phyloP scores from a whole-genome alignment of 768 basidiomycete genomes.

The Boletus rufocinnamomeus region DNA sequence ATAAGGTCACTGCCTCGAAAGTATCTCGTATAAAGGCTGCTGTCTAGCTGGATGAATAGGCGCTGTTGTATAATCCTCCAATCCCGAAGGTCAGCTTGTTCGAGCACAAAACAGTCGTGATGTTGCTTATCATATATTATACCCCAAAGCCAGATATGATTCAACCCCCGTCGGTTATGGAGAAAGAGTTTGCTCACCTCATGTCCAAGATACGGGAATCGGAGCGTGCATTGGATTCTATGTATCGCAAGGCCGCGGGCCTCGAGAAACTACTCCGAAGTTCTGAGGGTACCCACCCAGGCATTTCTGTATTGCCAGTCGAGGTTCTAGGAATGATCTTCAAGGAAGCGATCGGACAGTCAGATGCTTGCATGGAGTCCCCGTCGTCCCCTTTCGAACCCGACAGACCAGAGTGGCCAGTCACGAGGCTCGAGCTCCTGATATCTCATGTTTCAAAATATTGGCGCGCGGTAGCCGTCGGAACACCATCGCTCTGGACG shows the following conservation, averaged over 20 bases:
- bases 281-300: background rate
- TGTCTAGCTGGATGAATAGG: background rate
- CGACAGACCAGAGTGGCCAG: conserved; percentile 13
- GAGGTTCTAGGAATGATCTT: conserved; percentile 33
- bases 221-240: conserved; percentile 18
- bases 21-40: conserved; percentile 16
- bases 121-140: background rate
- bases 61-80: background rate
- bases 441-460: conserved; percentile 43
- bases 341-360: conserved; percentile 15
- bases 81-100: conserved; percentile 14
- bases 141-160: conserved; percentile 8
- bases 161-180: conserved; percentile 7
- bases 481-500: conserved; percentile 44
- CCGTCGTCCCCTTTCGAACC: conserved; percentile 1
- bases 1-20: conserved; percentile 10
- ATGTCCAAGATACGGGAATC: conserved; percentile 25
- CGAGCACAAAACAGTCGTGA: background rate
- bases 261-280: conserved; percentile 12
- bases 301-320: conserved; percentile 26
- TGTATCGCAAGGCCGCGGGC: conserved; percentile 23
- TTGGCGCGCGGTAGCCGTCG: conserved; percentile 44
- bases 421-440: conserved; percentile 32
- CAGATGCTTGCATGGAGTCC: conserved; percentile 4
- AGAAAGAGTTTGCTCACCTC: conserved; percentile 20